Conservation (phyloP, 306 rosid genomes). For the Heteromeles arbutifolia region DNA sequence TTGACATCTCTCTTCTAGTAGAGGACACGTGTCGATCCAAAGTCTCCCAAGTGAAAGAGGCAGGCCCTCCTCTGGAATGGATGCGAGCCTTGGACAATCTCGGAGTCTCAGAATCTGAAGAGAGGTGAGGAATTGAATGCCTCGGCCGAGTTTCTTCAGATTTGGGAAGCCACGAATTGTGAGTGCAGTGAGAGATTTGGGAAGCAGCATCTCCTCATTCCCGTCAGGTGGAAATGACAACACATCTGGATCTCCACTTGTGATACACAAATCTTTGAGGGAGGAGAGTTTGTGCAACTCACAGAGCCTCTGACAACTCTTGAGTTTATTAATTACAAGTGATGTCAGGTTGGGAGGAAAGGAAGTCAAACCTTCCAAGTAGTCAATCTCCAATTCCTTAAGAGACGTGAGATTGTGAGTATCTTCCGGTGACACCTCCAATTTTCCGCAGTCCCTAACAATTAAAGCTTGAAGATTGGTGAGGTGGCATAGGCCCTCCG, state of each 20-base stretch:
- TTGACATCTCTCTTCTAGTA: background rate
- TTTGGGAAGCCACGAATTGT: background rate
- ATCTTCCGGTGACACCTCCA: background rate
- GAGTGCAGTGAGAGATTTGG: conserved; percentile 5
- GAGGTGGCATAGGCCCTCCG: background rate
- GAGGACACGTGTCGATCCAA: accelerated
- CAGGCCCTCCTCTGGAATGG: background rate
- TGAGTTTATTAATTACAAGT: background rate
- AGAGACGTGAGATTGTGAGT: conserved; percentile 11
- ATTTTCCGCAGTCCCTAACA: background rate
- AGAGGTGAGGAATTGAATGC: conserved; percentile 16
- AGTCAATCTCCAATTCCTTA: background rate
- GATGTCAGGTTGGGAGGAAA: conserved; percentile 20
- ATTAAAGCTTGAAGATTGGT: background rate
- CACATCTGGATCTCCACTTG: background rate
- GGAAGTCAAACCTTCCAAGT: background rate
- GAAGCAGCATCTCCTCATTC: background rate
- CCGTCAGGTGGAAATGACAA: background rate
- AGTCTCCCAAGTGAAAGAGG: background rate
- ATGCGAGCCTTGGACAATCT: background rate
- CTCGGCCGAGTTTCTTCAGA: background rate
- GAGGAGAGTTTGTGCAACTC: conserved; percentile 9
- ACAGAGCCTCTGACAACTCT: background rate
- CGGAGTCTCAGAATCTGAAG: background rate
- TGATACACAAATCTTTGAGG: background rate